Percentiles rank a stretch among this genome's conserved stretches.
These are phyloP conservation scores for Vigna radiata DNA, from an alignment of 306 rosid genomes.

Conservation along the genomic window DNA sequence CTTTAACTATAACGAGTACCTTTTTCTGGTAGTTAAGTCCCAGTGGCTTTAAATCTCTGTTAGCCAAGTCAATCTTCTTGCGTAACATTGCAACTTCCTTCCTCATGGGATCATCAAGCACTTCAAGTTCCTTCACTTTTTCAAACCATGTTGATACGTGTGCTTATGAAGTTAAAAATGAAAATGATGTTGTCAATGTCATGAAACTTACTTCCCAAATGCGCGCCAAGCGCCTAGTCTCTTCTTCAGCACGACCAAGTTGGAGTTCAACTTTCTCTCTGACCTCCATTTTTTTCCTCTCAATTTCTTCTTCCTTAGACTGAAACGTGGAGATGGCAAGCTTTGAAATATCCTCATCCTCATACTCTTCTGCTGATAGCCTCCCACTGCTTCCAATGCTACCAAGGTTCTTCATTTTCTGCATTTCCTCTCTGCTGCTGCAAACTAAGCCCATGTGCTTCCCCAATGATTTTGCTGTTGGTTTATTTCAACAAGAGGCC, in stretches of 20 bases:
- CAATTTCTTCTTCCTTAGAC: constrained; percentile 90
- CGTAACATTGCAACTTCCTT: constrained; percentile 83
- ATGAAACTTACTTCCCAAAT: constrained; percentile 87
- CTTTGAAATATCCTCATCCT: constrained; percentile 67
- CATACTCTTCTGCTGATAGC: constrained; percentile 60
- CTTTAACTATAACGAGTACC: constrained; percentile 46
- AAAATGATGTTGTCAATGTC: neutral
- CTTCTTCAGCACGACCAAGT: constrained; percentile 88
- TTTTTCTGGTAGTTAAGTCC: constrained; percentile 83
- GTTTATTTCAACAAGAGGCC: constrained; percentile 35
- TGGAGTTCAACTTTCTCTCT: constrained; percentile 84
- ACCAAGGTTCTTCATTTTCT: constrained; percentile 68
- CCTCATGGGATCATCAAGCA: constrained; percentile 79
- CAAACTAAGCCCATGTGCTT: constrained; percentile 43
- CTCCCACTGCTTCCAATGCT: constrained; percentile 69
- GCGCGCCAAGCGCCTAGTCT: constrained; percentile 77
- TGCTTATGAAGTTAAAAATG: neutral
- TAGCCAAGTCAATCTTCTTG: constrained; percentile 77
- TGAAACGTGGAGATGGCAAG: constrained; percentile 68
- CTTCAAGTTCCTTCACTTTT: constrained; percentile 64
- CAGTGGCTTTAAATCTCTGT: constrained; percentile 74
- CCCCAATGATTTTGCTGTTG: constrained; percentile 34
- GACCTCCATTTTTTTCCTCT: constrained; percentile 86
- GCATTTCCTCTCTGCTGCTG: constrained; percentile 47
- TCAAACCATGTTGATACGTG: neutral